Evolutionary conservation across 331 rosid species (phyloP).

Genomic region (Pyrus hybrid): DNA sequence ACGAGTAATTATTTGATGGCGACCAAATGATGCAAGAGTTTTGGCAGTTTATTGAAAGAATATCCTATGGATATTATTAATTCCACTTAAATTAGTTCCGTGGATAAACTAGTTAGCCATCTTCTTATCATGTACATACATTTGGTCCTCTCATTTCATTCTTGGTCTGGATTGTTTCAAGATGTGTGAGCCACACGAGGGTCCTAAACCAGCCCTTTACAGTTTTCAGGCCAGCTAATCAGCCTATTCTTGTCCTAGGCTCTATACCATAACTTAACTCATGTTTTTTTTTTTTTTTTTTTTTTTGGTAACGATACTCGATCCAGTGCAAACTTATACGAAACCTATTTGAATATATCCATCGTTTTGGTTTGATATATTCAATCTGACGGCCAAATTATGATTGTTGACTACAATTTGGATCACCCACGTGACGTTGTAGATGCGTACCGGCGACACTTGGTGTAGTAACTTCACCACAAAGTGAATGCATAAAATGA

Average conservation of each 20-base stretch:
- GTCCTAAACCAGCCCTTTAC: neutral
- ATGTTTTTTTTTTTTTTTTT: too few relatives aligned
- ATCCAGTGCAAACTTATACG: too few relatives aligned
- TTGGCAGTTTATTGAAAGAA: conserved; percentile 5
- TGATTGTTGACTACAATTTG: neutral
- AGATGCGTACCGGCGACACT: neutral
- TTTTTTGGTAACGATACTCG: too few relatives aligned
- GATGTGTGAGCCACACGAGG: neutral
- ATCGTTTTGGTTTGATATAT: too few relatives aligned
- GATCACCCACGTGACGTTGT: neutral
- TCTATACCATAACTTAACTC: too few relatives aligned
- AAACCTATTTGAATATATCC: too few relatives aligned
- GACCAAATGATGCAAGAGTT: neutral
- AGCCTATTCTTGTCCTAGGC: neutral
- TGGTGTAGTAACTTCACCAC: neutral
- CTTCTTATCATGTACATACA: neutral
- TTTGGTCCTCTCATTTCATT: neutral
- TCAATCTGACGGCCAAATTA: neutral
- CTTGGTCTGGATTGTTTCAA: neutral
- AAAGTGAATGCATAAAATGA: neutral
- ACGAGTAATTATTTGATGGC: neutral
- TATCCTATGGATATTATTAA: neutral
- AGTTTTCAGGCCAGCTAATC: neutral
- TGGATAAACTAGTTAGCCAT: neutral
- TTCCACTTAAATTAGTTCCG: neutral